A percentile compares a stretch with the other conserved stretches of the same genome.
Evolutionary conservation across 1,139 yeast species (phyloP).

Genomic region (Geotrichum australiense): DNA sequence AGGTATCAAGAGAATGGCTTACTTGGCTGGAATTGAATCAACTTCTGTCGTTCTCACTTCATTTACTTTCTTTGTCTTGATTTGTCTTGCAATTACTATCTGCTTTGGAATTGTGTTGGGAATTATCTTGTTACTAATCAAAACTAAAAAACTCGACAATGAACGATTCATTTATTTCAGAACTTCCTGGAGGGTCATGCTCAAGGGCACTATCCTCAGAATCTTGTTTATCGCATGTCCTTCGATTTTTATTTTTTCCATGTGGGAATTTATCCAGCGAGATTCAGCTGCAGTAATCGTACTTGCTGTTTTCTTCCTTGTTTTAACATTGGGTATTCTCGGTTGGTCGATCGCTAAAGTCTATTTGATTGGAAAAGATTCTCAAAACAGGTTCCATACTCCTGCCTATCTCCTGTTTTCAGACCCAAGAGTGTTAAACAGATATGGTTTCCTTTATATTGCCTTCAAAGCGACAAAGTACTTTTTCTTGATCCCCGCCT

Average conservation of each 20-base stretch:
- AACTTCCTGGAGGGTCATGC: constrained; percentile 64
- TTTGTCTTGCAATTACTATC: constrained; percentile 36
- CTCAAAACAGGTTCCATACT: constrained; percentile 66
- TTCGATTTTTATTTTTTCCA: constrained; percentile 66
- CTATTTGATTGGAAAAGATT: constrained; percentile 58
- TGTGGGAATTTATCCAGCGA: constrained; percentile 82
- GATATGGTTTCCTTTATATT: constrained; percentile 85
- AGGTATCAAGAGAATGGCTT: constrained; percentile 92
- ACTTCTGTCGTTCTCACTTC: constrained; percentile 82
- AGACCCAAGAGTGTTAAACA: constrained; percentile 68
- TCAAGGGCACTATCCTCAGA: constrained; percentile 84
- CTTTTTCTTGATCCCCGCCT: constrained; percentile 63
- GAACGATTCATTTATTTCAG: constrained; percentile 51
- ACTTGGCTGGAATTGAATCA: constrained; percentile 72
- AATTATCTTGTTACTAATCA: constrained; percentile 19
- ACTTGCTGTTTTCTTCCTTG: constrained; percentile 65
- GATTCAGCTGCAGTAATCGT: constrained; percentile 85
- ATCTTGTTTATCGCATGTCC: constrained; percentile 52
- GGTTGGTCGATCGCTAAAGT: constrained; percentile 70
- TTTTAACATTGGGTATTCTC: constrained; percentile 51
- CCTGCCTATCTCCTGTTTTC: constrained; percentile 89
- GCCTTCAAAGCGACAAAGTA: constrained; percentile 81
- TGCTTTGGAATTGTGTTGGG: constrained; percentile 24
- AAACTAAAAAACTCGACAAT: constrained; percentile 5
- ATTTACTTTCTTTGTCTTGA: constrained; percentile 73